phyloP scores from a whole-genome alignment of 352 stramenopile genomes.

The Blastocystis hominis region DNA sequence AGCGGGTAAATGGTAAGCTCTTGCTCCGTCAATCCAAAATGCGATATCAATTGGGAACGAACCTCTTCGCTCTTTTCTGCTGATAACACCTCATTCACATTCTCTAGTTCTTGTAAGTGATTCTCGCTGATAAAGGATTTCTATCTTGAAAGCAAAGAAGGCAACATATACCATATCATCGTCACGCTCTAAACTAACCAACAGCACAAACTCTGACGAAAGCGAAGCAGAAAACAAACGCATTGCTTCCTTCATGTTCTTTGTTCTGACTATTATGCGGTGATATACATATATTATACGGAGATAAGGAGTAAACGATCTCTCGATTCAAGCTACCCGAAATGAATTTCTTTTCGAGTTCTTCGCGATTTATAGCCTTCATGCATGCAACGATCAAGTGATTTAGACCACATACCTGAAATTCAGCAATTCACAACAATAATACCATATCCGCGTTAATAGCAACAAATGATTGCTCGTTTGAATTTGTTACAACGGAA shows the following conservation, averaged over 20 bases:
- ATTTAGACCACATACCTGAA: conserved; percentile 34
- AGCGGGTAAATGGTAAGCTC: conserved; percentile 19
- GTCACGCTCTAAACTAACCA: conserved; percentile 24
- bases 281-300: background rate
- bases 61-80: background rate
- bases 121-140: conserved; percentile 2
- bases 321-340: conserved; percentile 37
- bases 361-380: conserved; percentile 36
- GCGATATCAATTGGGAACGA: background rate
- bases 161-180: background rate
- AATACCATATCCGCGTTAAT: conserved; percentile 44
- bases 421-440: background rate
- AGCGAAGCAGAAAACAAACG: background rate
- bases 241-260: conserved; percentile 50
- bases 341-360: conserved; percentile 50
- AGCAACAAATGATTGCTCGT: conserved; percentile 12
- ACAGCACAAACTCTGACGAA: background rate
- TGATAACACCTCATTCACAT: background rate
- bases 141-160: background rate
- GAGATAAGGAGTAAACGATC: conserved; percentile 41
- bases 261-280: background rate
- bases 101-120: background rate
- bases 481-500: background rate
- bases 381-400: conserved; percentile 21
- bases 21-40: conserved; percentile 23